Conservation (phyloP, 805 yeast genomes). For the Komagataella pseudopastoris region DNA sequence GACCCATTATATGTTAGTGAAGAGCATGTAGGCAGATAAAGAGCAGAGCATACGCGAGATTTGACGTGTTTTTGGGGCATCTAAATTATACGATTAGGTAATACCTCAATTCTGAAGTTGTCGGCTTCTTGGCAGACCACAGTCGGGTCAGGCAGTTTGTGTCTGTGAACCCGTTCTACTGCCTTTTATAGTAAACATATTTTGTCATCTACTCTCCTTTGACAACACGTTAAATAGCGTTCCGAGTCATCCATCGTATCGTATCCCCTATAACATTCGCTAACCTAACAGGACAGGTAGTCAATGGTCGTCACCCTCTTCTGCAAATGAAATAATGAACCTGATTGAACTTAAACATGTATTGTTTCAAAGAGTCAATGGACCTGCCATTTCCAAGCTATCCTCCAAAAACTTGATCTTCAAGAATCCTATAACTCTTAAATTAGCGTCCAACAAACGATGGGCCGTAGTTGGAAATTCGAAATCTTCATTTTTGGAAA, state of each 20-base stretch:
- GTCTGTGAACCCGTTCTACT: neutral
- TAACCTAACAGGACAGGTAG: neutral
- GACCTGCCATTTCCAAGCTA: neutral
- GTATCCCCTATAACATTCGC: neutral
- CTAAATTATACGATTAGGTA: neutral
- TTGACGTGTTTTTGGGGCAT: neutral
- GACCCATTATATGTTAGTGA: neutral
- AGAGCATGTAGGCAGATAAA: neutral
- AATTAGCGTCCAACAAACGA: constrained; percentile 22
- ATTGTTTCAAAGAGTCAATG: neutral
- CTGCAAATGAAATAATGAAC: neutral
- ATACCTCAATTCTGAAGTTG: too few species aligned
- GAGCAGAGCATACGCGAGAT: neutral
- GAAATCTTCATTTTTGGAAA: constrained; percentile 16
- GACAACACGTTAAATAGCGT: too few species aligned
- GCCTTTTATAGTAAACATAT: too few species aligned
- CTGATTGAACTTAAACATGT: neutral
- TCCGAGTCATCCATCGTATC: too few species aligned
- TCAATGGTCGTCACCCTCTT: neutral
- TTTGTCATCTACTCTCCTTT: too few species aligned
- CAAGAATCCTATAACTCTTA: constrained; percentile 24
- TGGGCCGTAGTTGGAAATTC: constrained; percentile 42
- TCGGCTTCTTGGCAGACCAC: too few species aligned
- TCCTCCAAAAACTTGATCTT: constrained; percentile 14
- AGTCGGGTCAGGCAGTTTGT: neutral